phyloP scores from a whole-genome alignment of 768 basidiomycete genomes.

The Kockovaella imperatae region DNA sequence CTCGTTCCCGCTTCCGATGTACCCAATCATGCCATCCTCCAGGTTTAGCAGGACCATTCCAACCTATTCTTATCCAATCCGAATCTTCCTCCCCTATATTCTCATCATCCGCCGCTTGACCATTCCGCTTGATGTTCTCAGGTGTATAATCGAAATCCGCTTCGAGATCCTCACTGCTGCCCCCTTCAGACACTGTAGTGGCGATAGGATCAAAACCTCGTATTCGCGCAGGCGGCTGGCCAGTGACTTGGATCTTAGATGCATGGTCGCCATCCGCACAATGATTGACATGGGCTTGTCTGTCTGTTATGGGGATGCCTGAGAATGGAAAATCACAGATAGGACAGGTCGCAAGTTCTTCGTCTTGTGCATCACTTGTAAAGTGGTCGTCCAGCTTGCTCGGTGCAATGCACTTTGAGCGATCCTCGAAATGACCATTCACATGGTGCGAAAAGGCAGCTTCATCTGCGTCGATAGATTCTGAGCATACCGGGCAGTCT shows the following conservation, averaged over 20 bases:
- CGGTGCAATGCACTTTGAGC: too few relatives aligned
- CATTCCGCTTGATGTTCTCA: background rate
- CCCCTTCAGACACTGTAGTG: background rate
- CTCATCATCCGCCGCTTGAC: background rate
- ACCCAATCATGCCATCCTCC: slow-evolving; percentile 31
- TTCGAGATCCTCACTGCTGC: background rate
- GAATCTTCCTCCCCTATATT: background rate
- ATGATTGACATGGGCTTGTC: slow-evolving; percentile 29
- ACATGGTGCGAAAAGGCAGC: slow-evolving; percentile 31
- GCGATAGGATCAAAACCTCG: too few relatives aligned
- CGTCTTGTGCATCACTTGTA: too few relatives aligned
- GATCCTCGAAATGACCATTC: slow-evolving; percentile 30
- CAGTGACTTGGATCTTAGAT: too few relatives aligned
- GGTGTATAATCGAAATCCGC: background rate
- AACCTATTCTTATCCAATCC: slow-evolving; percentile 7
- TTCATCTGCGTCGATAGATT: slow-evolving; percentile 19
- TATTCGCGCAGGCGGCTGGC: too few relatives aligned
- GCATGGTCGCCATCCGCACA: too few relatives aligned
- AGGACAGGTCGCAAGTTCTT: too few relatives aligned
- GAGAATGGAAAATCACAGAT: slow-evolving; percentile 26
- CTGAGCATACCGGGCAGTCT: slow-evolving; percentile 23
- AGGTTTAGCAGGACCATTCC: slow-evolving; percentile 35
- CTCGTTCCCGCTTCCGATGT: slow-evolving; percentile 16
- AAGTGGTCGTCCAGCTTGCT: too few relatives aligned
- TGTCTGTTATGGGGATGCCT: slow-evolving; percentile 4